Evolutionary conservation across 768 basidiomycete species (phyloP), one percentile per base, ranked within the genome.

Genomic region (Boletus vinaceobasis): DNA sequence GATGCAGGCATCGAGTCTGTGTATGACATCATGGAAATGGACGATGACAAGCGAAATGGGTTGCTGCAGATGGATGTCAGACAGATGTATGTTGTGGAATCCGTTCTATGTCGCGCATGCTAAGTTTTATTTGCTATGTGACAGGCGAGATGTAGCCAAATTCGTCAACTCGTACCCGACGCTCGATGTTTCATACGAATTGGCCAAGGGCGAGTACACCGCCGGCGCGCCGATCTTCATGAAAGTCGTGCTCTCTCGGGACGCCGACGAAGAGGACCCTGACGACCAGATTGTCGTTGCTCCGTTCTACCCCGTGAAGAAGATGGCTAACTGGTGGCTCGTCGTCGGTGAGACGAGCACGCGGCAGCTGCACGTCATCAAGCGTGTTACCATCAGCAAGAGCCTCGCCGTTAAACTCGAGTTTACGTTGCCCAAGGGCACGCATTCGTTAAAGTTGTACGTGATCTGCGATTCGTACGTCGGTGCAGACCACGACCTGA

Each of bases 21-120:
- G 0, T 97, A 98, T 68, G 97, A 98, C 67, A 81, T 98, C 58
- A 97, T 98, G 91, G 97, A 98, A 70, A 85, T 98, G 85, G 97
- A 98, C 66, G 96, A 98, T 62, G 88, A 90, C 55, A 80, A 90
- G 65, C 82, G 97, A 35, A 90, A 83, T 53, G 75, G 84, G 50
- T 74, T 98, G 23, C 73, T 98, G 29, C 84, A 87, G 64, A 93
- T 99, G 91, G 84, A 86, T 51, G 77, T 86, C 1, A 75, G 79
- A 37, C 90, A 97, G 69, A 92, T 98, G 93, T 93, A 71, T 59
- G 91, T 78, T 6, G 7, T 48, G 1, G 2, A 5, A 6, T 31
- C 19, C 3, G 14, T 5, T n/a, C n/a, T 48, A 14, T 5, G n/a
- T 7, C 6, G 17, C 2, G 33, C 10, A 17, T 53, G 23, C 43